Conservation (phyloP, 352 stramenopile species). For the Labyrinthula sp. region DNA sequence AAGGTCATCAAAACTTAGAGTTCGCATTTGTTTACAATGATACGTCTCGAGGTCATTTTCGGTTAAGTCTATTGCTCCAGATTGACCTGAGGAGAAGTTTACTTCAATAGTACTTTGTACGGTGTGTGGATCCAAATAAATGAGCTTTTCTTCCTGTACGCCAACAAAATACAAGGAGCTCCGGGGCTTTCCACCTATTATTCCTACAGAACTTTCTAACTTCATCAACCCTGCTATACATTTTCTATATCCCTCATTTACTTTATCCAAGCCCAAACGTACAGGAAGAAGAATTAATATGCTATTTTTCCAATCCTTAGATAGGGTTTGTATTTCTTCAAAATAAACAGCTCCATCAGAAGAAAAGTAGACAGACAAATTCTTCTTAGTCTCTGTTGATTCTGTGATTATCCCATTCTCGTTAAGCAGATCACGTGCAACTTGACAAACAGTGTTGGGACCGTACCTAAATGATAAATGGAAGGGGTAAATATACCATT, state of each 20-base stretch:
- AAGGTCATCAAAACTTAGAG: too few species aligned
- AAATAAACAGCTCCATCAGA: too few species aligned
- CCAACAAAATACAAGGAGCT: constrained; percentile 86
- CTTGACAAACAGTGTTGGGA: constrained; percentile 57
- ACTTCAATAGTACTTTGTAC: too few species aligned
- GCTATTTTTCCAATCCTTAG: constrained; percentile 47
- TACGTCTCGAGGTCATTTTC: too few species aligned
- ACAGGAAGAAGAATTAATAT: constrained; percentile 70
- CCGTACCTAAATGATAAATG: too few species aligned
- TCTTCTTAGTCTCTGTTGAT: too few species aligned
- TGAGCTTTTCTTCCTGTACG: constrained; percentile 50
- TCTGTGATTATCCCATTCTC: constrained; percentile 35
- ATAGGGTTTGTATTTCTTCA: too few species aligned
- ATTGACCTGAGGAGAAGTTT: too few species aligned
- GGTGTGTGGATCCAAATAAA: constrained; percentile 58
- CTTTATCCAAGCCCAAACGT: constrained; percentile 59
- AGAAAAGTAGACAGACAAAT: too few species aligned
- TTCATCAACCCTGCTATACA: constrained; percentile 50
- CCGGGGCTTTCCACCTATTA: constrained; percentile 72
- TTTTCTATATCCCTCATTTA: constrained; percentile 52
- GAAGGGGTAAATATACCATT: too few species aligned
- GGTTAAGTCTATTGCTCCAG: too few species aligned
- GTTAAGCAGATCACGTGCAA: constrained; percentile 60
- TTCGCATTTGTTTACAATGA: too few species aligned
- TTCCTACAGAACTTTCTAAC: constrained; percentile 71